Conservation (phyloP, 441 rosid genomes). For the Pelargonium cotyledonis region DNA sequence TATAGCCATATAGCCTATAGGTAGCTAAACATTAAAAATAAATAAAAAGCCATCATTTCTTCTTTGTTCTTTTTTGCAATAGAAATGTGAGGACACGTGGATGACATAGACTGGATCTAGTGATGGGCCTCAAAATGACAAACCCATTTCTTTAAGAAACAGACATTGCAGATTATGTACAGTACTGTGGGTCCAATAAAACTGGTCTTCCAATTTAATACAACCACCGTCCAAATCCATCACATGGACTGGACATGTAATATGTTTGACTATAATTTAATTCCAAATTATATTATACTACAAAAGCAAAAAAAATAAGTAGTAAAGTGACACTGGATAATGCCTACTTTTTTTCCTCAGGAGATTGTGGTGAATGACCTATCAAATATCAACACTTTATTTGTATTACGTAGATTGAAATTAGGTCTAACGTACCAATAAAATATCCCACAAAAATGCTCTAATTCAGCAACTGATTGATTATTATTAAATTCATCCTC, state of each 20-base stretch:
- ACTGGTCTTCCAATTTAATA: constrained; percentile 8
- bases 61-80: background rate
- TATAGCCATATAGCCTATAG: background rate
- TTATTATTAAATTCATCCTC: background rate
- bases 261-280: background rate
- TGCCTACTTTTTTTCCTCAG: constrained; percentile 1
- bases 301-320: background rate
- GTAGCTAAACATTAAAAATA: background rate
- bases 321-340: background rate
- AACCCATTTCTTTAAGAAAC: background rate
- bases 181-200: constrained; percentile 6
- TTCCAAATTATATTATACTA: background rate
- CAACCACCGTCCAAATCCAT: constrained; percentile 11
- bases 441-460: background rate
- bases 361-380: background rate
- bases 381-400: too few species aligned
- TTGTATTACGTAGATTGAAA: background rate
- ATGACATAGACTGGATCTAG: constrained; percentile 3
- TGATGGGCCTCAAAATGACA: background rate
- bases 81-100: constrained; percentile 3
- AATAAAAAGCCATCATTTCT: background rate
- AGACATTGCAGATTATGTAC: background rate
- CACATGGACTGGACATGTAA: constrained; percentile 9
- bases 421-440: background rate
- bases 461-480: too few species aligned